A percentile compares a stretch with the other conserved stretches of the same genome.
Evolutionary conservation across 2,329 filamentous ascomycete genomes (phyloP).

Genomic region (Zasmidium citrigriseum): DNA sequence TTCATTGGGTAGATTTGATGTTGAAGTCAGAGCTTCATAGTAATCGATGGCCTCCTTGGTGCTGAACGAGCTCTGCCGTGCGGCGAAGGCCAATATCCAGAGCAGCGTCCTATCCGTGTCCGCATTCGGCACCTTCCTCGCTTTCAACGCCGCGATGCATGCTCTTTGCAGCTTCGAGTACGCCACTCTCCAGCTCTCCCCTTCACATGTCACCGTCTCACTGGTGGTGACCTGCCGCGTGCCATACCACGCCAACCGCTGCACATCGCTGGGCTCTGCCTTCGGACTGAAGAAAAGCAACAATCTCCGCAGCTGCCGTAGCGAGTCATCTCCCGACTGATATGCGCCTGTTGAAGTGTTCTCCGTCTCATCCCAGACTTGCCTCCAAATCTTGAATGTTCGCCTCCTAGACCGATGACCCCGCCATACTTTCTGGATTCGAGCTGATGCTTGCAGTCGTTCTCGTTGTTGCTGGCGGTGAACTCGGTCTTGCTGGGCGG

Average conservation of each 20-base stretch:
- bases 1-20: constrained; percentile 23
- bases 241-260: constrained; percentile 43
- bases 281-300: constrained; percentile 45
- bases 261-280: constrained; percentile 39
- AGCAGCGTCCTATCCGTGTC: constrained; percentile 26
- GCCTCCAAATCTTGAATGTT: constrained; percentile 60
- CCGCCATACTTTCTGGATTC: constrained; percentile 80
- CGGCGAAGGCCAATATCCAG: constrained; percentile 36
- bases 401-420: constrained; percentile 66
- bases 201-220: constrained; percentile 25
- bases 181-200: constrained; percentile 42
- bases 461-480: constrained; percentile 80
- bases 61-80: constrained; percentile 32
- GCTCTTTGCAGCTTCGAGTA: constrained; percentile 45
- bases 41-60: constrained; percentile 29
- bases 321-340: constrained; percentile 39
- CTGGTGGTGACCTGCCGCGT: constrained; percentile 38
- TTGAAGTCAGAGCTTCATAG: constrained; percentile 32
- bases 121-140: constrained; percentile 18
- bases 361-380: constrained; percentile 61
- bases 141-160: constrained; percentile 29
- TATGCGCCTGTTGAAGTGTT: constrained; percentile 38
- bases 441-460: constrained; percentile 69
- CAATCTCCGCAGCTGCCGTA: constrained; percentile 44
- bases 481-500: constrained; percentile 83